These are phyloP conservation scores for Coccomyxa sp. DNA, from an alignment of 139 green algal genomes.

Conservation along the genomic window DNA sequence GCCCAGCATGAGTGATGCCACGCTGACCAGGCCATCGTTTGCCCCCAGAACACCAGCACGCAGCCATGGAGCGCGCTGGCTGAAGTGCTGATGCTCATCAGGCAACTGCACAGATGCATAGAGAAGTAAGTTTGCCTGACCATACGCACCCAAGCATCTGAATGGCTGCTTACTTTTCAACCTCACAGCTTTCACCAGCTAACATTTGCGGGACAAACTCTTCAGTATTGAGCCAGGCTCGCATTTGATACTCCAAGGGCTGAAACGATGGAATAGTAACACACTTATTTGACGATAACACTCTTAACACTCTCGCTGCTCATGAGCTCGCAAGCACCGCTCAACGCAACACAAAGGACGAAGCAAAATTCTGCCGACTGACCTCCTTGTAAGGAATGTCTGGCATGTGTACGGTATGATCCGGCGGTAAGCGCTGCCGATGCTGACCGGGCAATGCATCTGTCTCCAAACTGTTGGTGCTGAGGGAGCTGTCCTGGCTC, in stretches of 20 bases:
- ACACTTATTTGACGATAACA: not conserved
- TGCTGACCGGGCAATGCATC: not conserved
- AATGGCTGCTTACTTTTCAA: not conserved
- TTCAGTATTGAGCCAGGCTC: too few species aligned
- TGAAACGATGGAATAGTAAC: not conserved
- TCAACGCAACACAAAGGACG: not conserved
- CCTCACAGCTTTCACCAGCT: not conserved
- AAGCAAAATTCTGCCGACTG: not conserved
- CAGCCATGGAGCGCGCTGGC: conserved; percentile 45
- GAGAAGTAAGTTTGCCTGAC: not conserved
- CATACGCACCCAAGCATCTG: too few species aligned
- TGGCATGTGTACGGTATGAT: not conserved
- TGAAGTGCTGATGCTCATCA: conserved; percentile 40
- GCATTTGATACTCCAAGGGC: not conserved
- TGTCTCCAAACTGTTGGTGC: not conserved
- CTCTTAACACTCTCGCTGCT: not conserved
- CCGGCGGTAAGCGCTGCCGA: not conserved
- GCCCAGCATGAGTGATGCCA: conserved; percentile 63
- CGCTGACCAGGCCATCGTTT: conserved; percentile 59
- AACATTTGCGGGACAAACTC: too few species aligned
- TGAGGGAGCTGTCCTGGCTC: too few species aligned
- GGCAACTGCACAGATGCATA: not conserved
- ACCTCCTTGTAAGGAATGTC: not conserved
- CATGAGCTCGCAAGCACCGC: not conserved
- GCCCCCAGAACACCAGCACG: conserved; percentile 42